Percentiles rank a stretch among this genome's conserved stretches.
Conservation (phyloP, 164 flowering plant species). For the Stephania japonica region DNA sequence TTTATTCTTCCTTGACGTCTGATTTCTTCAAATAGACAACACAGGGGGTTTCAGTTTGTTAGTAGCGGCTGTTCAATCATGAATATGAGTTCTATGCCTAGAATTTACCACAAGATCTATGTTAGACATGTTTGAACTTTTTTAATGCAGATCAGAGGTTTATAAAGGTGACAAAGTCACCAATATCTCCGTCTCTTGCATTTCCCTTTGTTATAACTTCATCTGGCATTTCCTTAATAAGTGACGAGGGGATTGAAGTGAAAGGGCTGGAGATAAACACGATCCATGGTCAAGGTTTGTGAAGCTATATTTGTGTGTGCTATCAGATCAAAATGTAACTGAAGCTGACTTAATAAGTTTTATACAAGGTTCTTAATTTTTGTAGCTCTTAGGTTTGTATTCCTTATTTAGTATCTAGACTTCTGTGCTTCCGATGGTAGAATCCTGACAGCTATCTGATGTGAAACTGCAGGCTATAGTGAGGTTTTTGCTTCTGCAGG, state of each 20-base stretch:
- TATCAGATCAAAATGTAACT: too few relatives aligned
- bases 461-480: conserved; percentile 30
- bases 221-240: conserved; percentile 55
- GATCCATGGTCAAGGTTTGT: conserved; percentile 62
- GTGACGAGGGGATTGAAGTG: conserved; percentile 56
- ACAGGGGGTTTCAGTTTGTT: not conserved
- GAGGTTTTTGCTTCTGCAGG: conserved; percentile 26
- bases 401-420: not conserved
- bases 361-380: not conserved
- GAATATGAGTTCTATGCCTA: not conserved
- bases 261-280: conserved; percentile 52
- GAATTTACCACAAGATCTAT: not conserved
- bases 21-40: not conserved
- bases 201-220: conserved; percentile 55
- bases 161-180: conserved; percentile 81
- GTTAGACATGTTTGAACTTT: not conserved
- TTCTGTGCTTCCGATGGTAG: not conserved
- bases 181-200: conserved; percentile 67
- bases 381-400: not conserved
- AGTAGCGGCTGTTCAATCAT: not conserved
- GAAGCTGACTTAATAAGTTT: too few relatives aligned
- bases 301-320: not conserved
- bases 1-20: too few relatives aligned
- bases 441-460: conserved; percentile 11
- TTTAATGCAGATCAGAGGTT: conserved; percentile 55